Evolutionary conservation across 2,329 filamentous ascomycete species (phyloP).

Genomic region (Scorias spongiosa): DNA sequence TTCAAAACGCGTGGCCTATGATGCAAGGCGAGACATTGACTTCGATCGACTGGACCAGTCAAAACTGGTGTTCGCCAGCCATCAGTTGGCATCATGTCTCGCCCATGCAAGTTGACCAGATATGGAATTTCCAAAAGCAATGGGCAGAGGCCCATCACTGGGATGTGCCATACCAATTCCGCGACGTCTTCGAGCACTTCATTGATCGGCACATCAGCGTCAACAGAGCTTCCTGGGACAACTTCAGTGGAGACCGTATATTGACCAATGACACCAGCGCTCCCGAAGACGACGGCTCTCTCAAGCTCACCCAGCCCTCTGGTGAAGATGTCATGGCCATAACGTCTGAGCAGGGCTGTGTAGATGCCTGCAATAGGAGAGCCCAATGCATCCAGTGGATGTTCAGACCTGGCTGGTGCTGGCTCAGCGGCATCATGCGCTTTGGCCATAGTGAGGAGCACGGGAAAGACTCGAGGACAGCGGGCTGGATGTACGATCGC

Average conservation of each 20-base stretch:
- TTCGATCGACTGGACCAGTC: conserved; percentile 23
- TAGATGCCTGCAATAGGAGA: conserved; percentile 13
- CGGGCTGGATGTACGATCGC: conserved; percentile 18
- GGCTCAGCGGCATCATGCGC: conserved; percentile 17
- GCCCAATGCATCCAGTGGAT: conserved; percentile 21
- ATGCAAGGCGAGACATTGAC: conserved; percentile 28
- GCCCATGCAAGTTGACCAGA: conserved; percentile 10
- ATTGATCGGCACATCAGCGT: conserved; percentile 16
- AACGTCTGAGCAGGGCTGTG: conserved; percentile 14
- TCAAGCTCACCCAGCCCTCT: conserved; percentile 8
- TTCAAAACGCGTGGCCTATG: conserved; percentile 28
- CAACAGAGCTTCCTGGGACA: conserved; percentile 20
- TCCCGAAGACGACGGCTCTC: too few relatives aligned
- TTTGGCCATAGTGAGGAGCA: conserved; percentile 19
- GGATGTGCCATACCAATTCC: conserved; percentile 18
- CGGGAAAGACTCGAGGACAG: conserved; percentile 15
- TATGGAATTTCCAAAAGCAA: conserved; percentile 18
- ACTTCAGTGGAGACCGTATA: conserved; percentile 13
- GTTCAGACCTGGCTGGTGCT: conserved; percentile 18
- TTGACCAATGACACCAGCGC: background rate
- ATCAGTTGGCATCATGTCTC: conserved; percentile 22
- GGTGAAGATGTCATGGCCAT: conserved; percentile 13
- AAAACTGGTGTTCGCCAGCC: conserved; percentile 28
- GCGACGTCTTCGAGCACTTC: conserved; percentile 20
- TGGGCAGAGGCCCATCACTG: conserved; percentile 16